Evolutionary conservation across 2,329 filamentous ascomycete species (phyloP), one percentile per base, ranked within the genome.

Genomic region (Xylaria sp.): DNA sequence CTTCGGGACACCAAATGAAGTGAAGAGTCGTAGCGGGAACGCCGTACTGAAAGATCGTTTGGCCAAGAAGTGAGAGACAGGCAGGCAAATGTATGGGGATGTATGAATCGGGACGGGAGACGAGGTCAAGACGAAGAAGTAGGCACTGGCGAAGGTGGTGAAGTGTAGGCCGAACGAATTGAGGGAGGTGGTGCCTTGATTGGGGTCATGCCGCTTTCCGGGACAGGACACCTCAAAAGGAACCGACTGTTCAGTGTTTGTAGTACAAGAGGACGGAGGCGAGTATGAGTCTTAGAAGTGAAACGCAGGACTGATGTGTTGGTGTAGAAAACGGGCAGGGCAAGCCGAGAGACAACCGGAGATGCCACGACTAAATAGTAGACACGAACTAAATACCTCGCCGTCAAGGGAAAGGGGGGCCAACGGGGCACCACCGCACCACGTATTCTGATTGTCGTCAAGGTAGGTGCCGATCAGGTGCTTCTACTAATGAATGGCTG

Each of bases 201-300:
- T 54, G 10, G 30, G 39, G 35, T 37, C 11, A 54, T 61, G 57
- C 53, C 55, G 34, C 52, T 53, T 56, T n/a, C 50, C 5, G 19
- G 35, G 59, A 54, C 19, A 51, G 19, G n/a, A 16, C 19, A n/a
- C 37, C 39, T 10, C 23, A 52, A n/a, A 30, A 50, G 18, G 30
- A 54, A 3, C 54, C 51, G 19, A 48, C 19, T 58, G 34, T 30
- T 30, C 23, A 30, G 23, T 30, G 23, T n/a, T 39, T 35, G 44
- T 54, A 42, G 23, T 30, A 35, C 49, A 23, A 35, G n/a, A 35
- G 9, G 49, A 37, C 4, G 11, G 23, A 13, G 23, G 30, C 16
- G 11, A 46, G 42, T 7, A 16, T 10, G 46, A 48, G 51, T 48
- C 39, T 5, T 37, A 18, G 56, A 34, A 18, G 11, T 50, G 19